Conservation (phyloP, 2,329 filamentous ascomycete species). For the Tolypocladium nubicola region DNA sequence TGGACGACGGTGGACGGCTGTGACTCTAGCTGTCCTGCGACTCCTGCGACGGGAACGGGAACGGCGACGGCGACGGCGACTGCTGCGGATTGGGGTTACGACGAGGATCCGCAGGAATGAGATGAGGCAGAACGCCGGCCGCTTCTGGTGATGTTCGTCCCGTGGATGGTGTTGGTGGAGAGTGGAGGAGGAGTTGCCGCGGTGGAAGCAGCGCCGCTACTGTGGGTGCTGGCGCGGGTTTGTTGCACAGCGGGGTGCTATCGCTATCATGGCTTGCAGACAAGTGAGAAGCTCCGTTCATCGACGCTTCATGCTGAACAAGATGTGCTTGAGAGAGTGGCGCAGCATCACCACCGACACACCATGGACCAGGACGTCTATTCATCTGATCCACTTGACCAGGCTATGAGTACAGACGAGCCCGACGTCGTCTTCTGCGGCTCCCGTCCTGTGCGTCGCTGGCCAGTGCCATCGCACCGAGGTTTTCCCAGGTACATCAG, state of each 20-base stretch:
- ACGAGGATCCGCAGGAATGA: background rate
- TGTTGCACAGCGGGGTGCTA: background rate
- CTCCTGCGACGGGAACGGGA: background rate
- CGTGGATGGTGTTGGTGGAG: background rate
- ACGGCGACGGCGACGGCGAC: background rate
- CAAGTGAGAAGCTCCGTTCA: background rate
- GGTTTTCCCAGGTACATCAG: background rate
- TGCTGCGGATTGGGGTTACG: background rate
- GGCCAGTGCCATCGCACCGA: background rate
- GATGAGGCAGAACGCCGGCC: background rate
- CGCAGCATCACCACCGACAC: background rate
- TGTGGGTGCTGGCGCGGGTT: background rate
- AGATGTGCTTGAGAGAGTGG: background rate
- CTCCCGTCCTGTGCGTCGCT: background rate
- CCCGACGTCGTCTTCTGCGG: background rate
- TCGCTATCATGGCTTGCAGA: background rate
- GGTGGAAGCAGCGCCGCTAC: too few relatives aligned
- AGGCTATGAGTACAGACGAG: background rate
- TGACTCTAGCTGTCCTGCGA: background rate
- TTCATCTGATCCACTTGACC: background rate
- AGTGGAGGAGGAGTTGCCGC: background rate
- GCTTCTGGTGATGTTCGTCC: background rate
- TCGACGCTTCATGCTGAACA: background rate
- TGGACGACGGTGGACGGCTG: background rate
- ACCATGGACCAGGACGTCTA: background rate